phyloP scores from a whole-genome alignment of 2,329 filamentous ascomycete species.

The Penicillium sp. region DNA sequence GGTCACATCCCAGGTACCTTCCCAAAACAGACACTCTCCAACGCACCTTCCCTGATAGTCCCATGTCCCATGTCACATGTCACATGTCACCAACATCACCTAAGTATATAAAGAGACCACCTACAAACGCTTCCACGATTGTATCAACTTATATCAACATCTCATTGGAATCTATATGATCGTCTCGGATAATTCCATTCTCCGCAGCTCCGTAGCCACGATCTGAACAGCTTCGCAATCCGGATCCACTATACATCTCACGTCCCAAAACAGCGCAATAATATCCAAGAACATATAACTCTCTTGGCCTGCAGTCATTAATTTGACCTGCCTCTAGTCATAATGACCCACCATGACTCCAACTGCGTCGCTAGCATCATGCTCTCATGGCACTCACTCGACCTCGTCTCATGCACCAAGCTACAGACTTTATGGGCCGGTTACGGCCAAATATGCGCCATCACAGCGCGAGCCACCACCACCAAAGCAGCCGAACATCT shows the following conservation, averaged over 20 bases:
- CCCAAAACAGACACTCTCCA: not conserved
- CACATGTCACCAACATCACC: too few relatives aligned
- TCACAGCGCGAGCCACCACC: conserved; percentile 46
- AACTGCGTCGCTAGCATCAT: conserved; percentile 28
- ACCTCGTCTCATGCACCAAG: conserved; percentile 29
- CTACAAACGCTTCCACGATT: too few relatives aligned
- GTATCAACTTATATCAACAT: not conserved
- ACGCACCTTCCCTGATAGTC: not conserved
- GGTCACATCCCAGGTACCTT: not conserved
- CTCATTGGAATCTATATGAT: not conserved
- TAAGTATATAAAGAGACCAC: not conserved
- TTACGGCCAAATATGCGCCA: conserved; percentile 56
- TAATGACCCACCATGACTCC: conserved; percentile 3
- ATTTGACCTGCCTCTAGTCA: not conserved
- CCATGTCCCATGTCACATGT: not conserved
- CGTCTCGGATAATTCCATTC: not conserved
- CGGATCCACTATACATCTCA: not conserved
- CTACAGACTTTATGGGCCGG: conserved; percentile 51
- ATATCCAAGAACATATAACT: not conserved
- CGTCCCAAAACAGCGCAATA: not conserved
- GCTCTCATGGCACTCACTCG: conserved; percentile 31
- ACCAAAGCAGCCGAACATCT: conserved; percentile 26
- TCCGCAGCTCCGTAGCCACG: not conserved
- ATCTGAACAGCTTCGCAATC: not conserved
- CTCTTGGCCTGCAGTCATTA: not conserved